These are phyloP conservation scores for Neonectria neomacrospora DNA, from an alignment of 2,329 filamentous ascomycete species.

Conservation along the genomic window DNA sequence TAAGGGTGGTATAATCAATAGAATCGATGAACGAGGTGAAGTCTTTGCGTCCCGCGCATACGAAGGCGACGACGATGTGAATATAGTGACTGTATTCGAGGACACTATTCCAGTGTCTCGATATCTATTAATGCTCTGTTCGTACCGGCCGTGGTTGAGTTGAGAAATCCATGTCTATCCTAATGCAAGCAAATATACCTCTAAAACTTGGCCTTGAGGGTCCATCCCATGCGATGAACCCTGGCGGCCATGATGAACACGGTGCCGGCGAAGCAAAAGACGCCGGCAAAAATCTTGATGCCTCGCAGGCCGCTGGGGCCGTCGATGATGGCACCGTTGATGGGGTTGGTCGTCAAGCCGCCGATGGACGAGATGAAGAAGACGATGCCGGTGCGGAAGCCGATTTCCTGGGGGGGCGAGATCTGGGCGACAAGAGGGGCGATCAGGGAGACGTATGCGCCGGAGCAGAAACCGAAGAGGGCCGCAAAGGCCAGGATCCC, in stretches of 20 bases:
- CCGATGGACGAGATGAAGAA: conserved; percentile 66
- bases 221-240: conserved; percentile 21
- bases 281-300: conserved; percentile 51
- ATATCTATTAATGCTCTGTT: neutral
- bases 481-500: conserved; percentile 53
- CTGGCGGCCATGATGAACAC: conserved; percentile 31
- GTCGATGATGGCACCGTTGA: conserved; percentile 60
- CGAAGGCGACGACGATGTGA: neutral
- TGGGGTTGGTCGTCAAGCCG: conserved; percentile 67
- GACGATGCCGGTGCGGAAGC: conserved; percentile 49
- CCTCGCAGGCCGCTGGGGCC: conserved; percentile 45
- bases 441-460: conserved; percentile 55
- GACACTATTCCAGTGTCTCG: neutral
- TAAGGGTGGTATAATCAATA: neutral
- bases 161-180: neutral
- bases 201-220: conserved; percentile 9
- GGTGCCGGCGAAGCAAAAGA: conserved; percentile 37
- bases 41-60: neutral
- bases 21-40: neutral
- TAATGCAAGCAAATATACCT: neutral
- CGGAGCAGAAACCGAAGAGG: conserved; percentile 56
- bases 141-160: neutral
- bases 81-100: neutral
- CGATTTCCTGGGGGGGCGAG: conserved; percentile 43
- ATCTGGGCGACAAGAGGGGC: conserved; percentile 56